Evolutionary conservation across 352 stramenopile species (phyloP), one percentile per base, ranked within the genome.

Genomic region (Saprolegnia parasitica): DNA sequence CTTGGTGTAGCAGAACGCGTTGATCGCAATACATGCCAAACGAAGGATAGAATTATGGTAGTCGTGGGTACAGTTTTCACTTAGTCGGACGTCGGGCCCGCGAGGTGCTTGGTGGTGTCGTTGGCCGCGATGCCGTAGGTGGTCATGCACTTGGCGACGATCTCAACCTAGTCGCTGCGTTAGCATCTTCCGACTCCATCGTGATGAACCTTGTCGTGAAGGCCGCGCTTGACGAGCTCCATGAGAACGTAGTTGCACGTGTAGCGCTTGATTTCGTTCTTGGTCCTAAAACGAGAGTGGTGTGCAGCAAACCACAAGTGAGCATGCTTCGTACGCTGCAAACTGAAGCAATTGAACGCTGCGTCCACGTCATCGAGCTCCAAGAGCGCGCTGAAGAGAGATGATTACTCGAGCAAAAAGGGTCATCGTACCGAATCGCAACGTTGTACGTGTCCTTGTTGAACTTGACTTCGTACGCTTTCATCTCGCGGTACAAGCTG

Each of bases 241-340:
- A 67, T 67, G 40, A 67, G 58, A 24, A 67, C 32, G 16, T 56
- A 42, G 58, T 67, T 67, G 40, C 49, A 42, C 16, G 37, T 55
- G 45, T 67, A 35, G 58, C 35, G 18, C 58, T 67, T 67, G 23
- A 67, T 2, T 15, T 35, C 23, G 15, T 67, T 67, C 58, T 42
- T 67, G 37, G n/a, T 5, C 32, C 35, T 50, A 35, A 26, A 50
- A 24, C 20, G 0, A 6, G 16, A 11, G 32, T 23, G 15, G 56
- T 26, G 20, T 50, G 35, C 29, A 32, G 40, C 32, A 65, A n/a
- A 15, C 8, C 10, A n/a, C 10, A 65, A 46, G 39, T 15, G n/a
- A 4, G 35, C n/a, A 65, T 2, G 29, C 2, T 35, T 35, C 35
- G 10, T 67, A 67, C 58, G 35, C 58, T 24, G 58, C 58, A 39